Evolutionary conservation across 306 rosid genomes (phyloP).

Genomic region (Fragaria ananassa): DNA sequence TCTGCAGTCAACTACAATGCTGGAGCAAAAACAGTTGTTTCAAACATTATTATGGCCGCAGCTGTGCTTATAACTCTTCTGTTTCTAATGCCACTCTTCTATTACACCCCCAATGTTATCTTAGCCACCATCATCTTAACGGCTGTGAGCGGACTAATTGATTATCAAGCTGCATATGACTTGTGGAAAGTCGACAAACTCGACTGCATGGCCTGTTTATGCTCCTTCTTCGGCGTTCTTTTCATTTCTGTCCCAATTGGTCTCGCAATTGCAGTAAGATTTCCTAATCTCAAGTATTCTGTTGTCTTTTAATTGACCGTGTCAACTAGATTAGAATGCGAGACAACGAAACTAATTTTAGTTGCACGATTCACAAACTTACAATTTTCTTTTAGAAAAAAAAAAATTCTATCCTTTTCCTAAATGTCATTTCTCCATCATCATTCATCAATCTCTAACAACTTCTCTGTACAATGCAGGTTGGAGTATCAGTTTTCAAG

Average conservation of each 20-base stretch:
- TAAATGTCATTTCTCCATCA: neutral
- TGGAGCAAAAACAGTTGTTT: conserved; percentile 82
- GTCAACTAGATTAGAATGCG: neutral
- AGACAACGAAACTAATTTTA: neutral
- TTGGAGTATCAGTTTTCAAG: conserved; percentile 89
- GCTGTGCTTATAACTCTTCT: conserved; percentile 91
- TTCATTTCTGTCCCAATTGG: conserved; percentile 93
- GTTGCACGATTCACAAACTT: neutral
- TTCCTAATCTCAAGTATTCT: neutral
- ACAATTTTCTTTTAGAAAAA: neutral
- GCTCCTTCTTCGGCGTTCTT: conserved; percentile 89
- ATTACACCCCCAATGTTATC: conserved; percentile 83
- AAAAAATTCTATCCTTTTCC: too few species aligned
- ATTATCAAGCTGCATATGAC: conserved; percentile 61
- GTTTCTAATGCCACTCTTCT: conserved; percentile 91
- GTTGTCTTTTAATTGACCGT: neutral
- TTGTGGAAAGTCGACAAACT: conserved; percentile 96
- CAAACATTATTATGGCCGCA: conserved; percentile 82
- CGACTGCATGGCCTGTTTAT: conserved; percentile 79
- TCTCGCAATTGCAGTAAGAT: conserved; percentile 84
- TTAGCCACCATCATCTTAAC: conserved; percentile 88
- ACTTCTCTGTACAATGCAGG: conserved; percentile 44
- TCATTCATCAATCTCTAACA: neutral
- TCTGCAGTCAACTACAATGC: conserved; percentile 94
- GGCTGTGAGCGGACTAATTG: conserved; percentile 85